These are phyloP conservation scores for Taxillus chinensis DNA, from an alignment of 164 flowering plant species.

Conservation along the genomic window DNA sequence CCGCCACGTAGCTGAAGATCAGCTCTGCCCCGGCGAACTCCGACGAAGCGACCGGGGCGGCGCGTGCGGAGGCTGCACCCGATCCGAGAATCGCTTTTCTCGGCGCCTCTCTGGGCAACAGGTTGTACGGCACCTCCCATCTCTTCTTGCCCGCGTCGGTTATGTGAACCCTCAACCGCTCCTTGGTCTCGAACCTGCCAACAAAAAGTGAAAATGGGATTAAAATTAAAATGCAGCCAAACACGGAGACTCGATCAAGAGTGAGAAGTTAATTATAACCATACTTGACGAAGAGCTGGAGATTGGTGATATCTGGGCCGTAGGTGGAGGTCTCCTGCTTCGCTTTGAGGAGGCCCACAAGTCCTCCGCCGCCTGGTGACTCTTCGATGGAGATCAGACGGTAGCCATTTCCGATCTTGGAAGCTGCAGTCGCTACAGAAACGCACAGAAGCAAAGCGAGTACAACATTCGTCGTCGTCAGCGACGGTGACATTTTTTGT, in stretches of 20 bases:
- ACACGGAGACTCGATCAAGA: background rate
- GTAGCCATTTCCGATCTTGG: constrained; percentile 74
- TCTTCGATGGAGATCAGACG: constrained; percentile 61
- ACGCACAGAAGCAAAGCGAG: constrained; percentile 12
- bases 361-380: constrained; percentile 69
- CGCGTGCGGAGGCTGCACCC: constrained; percentile 2
- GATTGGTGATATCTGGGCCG: constrained; percentile 71
- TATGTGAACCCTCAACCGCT: constrained; percentile 74
- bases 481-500: too few species aligned
- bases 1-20: constrained; percentile 51
- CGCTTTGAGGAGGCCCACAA: constrained; percentile 63
- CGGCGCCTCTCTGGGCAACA: constrained; percentile 58
- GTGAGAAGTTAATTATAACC: background rate
- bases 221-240: too few species aligned
- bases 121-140: constrained; percentile 81
- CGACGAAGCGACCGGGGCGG: constrained; percentile 20
- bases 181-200: constrained; percentile 77
- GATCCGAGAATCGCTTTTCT: constrained; percentile 28
- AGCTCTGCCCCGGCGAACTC: constrained; percentile 48
- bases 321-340: constrained; percentile 54
- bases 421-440: constrained; percentile 5
- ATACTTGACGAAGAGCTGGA: constrained; percentile 85
- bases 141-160: constrained; percentile 57
- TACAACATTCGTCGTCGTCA: background rate
- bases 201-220: background rate